Evolutionary conservation across 768 basidiomycete species (phyloP), one percentile per base, ranked within the genome.

Genomic region (Phylloporus arenicola): DNA sequence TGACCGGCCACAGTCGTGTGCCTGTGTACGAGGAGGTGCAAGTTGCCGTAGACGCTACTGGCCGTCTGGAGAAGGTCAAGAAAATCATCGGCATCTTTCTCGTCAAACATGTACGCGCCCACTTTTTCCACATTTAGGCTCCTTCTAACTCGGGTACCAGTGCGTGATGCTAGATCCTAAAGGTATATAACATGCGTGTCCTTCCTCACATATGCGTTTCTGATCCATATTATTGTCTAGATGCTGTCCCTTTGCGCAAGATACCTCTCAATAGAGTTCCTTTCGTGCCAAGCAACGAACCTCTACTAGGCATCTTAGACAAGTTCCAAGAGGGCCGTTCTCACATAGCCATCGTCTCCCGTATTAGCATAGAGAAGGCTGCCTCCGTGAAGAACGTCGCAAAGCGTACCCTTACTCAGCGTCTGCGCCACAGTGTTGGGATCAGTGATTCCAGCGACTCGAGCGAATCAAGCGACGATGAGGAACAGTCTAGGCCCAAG

Each of bases 271-370:
- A 92, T 69, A 88, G 84, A 60, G 87, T 93, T 6, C 87, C 85
- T 0, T 88, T 86, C 47, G 88, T 94, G 3, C 88, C 91, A 2
- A 85, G 83, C 39, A 91, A 94, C 58, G 88, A 92, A 66, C 79
- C 91, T 20, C 73, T 95, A 1, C 77, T 93, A 13, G 83, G 86
- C 22, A 88, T 92, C 53, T 75, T 94, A 29, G 91, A 93, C 65
- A 85, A 76, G 53, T 94, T 94, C 66, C 91, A 93, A 65, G 90
- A 92, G 61, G 92, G 90, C 4, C 77, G 89, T 27, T 89, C 86
- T 37, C 92, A 95, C 64, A 93, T 95, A 81, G 92, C 92, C 19
- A 87, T 94, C 57, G 89, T 93, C 47, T 83, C 83, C 54, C 81
- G 88, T 40, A 81, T 87, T 57, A 86, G 82, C 46, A 76, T 76